Evolutionary conservation across 2,329 filamentous ascomycete genomes (phyloP).

Genomic region (Ophiostoma himal-ulmi): DNA sequence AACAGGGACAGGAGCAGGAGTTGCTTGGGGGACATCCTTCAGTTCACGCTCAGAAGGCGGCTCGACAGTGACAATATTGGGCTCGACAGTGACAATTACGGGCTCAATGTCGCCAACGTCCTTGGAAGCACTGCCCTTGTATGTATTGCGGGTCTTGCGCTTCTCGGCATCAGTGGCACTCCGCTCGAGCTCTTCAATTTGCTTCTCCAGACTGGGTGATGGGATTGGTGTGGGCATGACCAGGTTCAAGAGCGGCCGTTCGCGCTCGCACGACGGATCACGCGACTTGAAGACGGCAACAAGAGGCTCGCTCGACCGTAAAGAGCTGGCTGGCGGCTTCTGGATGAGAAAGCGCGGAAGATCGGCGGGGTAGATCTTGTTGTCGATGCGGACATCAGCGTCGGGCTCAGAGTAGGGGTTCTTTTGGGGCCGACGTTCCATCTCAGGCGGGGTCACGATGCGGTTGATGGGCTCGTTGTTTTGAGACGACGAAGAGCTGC

Average conservation of each 20-base stretch:
- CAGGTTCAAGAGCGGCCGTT: slow-evolving; percentile 55
- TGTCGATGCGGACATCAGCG: slow-evolving; percentile 58
- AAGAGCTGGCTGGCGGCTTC: neutral
- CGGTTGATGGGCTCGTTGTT: slow-evolving; percentile 34
- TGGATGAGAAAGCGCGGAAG: slow-evolving; percentile 30
- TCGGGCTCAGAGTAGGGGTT: slow-evolving; percentile 53
- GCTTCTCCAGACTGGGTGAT: slow-evolving; percentile 45
- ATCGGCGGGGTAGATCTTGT: slow-evolving; percentile 13
- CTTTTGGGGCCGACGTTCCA: slow-evolving; percentile 41
- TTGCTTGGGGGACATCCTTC: neutral
- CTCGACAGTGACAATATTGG: slow-evolving; percentile 25
- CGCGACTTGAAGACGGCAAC: slow-evolving; percentile 39
- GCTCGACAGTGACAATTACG: slow-evolving; percentile 20
- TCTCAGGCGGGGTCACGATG: slow-evolving; percentile 52
- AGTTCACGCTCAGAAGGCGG: slow-evolving; percentile 15
- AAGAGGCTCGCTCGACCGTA: slow-evolving; percentile 25
- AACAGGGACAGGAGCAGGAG: neutral
- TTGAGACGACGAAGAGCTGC: neutral
- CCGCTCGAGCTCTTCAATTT: slow-evolving; percentile 27
- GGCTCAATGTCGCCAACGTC: neutral
- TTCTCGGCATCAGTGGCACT: neutral
- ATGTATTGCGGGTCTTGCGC: neutral
- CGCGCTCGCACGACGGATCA: slow-evolving; percentile 50
- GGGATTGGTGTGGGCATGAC: slow-evolving; percentile 54
- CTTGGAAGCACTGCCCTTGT: neutral